These are phyloP conservation scores for Lavandula angustifolia DNA, from an alignment of 257 asterid genomes.

Conservation along the genomic window DNA sequence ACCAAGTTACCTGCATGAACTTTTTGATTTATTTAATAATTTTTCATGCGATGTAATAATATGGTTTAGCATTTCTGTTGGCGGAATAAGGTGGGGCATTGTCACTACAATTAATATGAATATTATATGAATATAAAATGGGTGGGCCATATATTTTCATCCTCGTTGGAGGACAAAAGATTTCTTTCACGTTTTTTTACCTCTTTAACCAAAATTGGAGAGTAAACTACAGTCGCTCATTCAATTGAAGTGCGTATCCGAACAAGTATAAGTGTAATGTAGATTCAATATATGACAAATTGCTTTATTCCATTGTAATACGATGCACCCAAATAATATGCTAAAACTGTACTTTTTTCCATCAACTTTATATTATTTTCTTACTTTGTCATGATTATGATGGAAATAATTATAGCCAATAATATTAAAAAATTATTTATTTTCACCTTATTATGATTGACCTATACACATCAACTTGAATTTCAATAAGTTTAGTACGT, in stretches of 20 bases:
- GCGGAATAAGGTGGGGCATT: conserved; percentile 43
- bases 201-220: neutral
- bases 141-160: conserved; percentile 42
- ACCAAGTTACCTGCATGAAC: conserved; percentile 32
- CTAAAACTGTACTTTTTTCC: conserved; percentile 29
- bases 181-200: neutral
- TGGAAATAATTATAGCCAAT: conserved; percentile 19
- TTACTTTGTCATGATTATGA: conserved; percentile 31
- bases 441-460: conserved; percentile 29
- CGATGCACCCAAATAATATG: conserved; percentile 4
- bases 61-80: conserved; percentile 32
- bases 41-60: conserved; percentile 2
- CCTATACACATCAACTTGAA: conserved; percentile 19
- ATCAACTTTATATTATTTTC: conserved; percentile 33
- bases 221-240: no score
- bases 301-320: conserved; percentile 6
- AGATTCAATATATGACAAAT: conserved; percentile 26
- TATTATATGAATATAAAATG: conserved; percentile 22
- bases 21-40: conserved; percentile 32
- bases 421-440: neutral
- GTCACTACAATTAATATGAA: conserved; percentile 31
- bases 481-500: conserved; percentile 22
- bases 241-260: no score
- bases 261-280: no score
- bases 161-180: conserved; percentile 42